Percentiles rank a stretch among this genome's conserved stretches.
These are phyloP conservation scores for Triadica sebifera DNA, from an alignment of 345 rosid genomes.

Conservation along the genomic window DNA sequence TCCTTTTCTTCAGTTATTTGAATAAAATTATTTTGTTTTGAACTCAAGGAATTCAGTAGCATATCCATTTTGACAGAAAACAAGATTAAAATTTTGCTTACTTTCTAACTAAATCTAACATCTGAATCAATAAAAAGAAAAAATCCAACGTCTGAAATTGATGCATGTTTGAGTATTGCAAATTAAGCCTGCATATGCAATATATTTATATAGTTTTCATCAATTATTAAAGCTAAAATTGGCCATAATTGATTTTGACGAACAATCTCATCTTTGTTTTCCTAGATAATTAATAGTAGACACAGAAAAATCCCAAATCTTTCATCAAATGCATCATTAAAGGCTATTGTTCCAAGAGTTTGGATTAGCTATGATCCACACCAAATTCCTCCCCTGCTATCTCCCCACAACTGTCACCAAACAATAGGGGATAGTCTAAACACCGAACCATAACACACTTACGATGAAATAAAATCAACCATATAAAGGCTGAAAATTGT, in stretches of 20 bases:
- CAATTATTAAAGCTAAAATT: neutral
- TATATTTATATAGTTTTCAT: too few species aligned
- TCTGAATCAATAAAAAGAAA: too few species aligned
- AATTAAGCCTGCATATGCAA: too few species aligned
- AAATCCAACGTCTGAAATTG: too few species aligned
- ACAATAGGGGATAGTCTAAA: neutral
- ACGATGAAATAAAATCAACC: neutral
- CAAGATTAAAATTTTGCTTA: too few species aligned
- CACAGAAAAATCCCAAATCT: neutral
- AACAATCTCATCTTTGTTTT: neutral
- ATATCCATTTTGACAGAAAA: too few species aligned
- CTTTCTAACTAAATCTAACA: too few species aligned
- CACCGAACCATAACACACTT: neutral
- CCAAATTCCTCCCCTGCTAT: neutral
- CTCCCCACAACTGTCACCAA: neutral
- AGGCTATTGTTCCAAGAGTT: neutral
- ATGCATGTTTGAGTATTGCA: too few species aligned
- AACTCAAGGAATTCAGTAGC: too few species aligned
- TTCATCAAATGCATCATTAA: neutral
- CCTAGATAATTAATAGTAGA: neutral
- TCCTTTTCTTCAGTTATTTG: too few species aligned
- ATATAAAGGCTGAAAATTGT: neutral
- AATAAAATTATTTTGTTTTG: too few species aligned
- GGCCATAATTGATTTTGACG: neutral
- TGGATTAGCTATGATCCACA: neutral